Percentiles rank a stretch among this genome's conserved stretches.
Conservation (phyloP, 176 grass and related monocot genomes). For the Zizania latifolia region DNA sequence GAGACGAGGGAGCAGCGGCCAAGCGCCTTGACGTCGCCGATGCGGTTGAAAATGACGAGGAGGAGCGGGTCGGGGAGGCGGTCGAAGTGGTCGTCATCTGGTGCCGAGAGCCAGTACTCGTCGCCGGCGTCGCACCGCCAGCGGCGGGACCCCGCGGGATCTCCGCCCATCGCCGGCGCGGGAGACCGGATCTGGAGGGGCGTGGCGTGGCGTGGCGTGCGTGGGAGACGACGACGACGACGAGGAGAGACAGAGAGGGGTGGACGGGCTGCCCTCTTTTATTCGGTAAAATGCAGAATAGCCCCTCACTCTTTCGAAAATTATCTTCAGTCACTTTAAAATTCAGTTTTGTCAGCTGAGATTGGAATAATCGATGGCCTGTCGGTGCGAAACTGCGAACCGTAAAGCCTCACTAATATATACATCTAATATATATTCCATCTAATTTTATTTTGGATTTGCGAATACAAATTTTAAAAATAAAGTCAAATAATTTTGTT, state of each 20-base stretch:
- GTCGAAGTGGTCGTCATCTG: constrained; percentile 63
- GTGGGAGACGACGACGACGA: constrained; percentile 21
- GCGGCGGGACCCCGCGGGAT: constrained; percentile 31
- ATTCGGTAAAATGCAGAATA: neutral
- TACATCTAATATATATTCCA: too few species aligned
- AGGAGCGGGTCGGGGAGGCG: constrained; percentile 74
- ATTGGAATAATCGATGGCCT: neutral
- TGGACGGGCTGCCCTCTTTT: constrained; percentile 7
- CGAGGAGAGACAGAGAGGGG: neutral
- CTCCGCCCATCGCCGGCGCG: constrained; percentile 36
- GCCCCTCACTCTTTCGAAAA: too few species aligned
- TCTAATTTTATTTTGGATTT: too few species aligned
- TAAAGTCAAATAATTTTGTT: neutral
- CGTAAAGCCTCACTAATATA: neutral
- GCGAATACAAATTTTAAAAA: neutral
- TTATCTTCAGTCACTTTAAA: neutral
- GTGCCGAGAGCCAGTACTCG: constrained; percentile 15
- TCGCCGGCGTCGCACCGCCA: constrained; percentile 35
- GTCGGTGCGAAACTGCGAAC: neutral
- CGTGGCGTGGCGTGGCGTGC: neutral
- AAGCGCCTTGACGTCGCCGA: constrained; percentile 87
- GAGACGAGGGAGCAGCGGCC: constrained; percentile 82
- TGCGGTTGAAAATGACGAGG: constrained; percentile 74
- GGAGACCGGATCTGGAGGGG: constrained; percentile 36
- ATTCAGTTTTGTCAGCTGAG: neutral